Evolutionary conservation across 176 grass and related monocot species (phyloP).

Genomic region (Calamus simplicifolius): DNA sequence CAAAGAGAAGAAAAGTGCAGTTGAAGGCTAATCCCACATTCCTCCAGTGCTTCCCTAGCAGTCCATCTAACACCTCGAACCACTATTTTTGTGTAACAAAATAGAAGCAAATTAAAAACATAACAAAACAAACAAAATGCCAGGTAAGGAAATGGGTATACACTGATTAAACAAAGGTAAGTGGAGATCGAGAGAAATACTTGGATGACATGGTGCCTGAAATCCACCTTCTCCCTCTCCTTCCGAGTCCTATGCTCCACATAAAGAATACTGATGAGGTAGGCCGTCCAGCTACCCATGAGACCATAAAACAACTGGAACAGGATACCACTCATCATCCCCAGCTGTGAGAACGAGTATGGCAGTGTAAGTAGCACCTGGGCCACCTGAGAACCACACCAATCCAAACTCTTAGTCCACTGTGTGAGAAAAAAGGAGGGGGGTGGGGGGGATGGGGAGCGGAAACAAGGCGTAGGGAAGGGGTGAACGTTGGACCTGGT

Average conservation of each 20-base stretch:
- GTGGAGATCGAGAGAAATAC: conserved; percentile 7
- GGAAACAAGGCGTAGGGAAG: neutral
- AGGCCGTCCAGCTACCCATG: conserved; percentile 50
- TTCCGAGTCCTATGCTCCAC: conserved; percentile 38
- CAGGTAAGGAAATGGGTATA: neutral
- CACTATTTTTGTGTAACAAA: conserved; percentile 16
- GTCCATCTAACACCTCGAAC: conserved; percentile 48
- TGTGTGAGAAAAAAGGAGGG: too few species aligned
- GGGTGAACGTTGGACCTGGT: conserved; percentile 21
- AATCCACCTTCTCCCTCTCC: conserved; percentile 43
- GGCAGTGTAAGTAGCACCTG: conserved; percentile 43
- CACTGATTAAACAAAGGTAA: neutral
- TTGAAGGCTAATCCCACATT: conserved; percentile 35
- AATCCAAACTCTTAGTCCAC: neutral
- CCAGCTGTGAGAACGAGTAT: conserved; percentile 40
- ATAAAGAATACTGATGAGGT: conserved; percentile 45
- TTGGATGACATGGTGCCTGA: conserved; percentile 47
- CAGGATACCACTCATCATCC: conserved; percentile 29
- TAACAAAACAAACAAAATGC: neutral
- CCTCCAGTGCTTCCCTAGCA: conserved; percentile 40
- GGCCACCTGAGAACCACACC: conserved; percentile 22
- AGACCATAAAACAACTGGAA: conserved; percentile 37
- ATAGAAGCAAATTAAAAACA: conserved; percentile 4
- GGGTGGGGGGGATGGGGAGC: too few species aligned
- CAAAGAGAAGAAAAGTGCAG: conserved; percentile 44